Evolutionary conservation across 805 yeast genomes (phyloP).

Genomic region (Starmerella vaccinii): DNA sequence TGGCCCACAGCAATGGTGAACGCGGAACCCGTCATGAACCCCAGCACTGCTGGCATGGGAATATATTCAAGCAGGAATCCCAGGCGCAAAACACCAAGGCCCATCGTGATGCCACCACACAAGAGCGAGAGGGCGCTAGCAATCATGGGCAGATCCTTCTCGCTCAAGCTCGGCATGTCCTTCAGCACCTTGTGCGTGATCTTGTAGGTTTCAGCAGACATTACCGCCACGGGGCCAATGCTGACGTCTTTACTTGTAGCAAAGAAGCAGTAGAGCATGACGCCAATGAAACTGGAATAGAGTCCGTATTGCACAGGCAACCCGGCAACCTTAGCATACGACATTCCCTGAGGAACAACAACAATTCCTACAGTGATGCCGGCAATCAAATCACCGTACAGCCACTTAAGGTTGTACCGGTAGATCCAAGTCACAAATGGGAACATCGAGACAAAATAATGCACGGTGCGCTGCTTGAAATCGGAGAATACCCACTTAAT

Average conservation of each 20-base stretch:
- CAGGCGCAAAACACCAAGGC: slow-evolving; percentile 68
- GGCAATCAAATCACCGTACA: slow-evolving; percentile 72
- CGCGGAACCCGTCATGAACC: slow-evolving; percentile 93
- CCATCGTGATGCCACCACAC: slow-evolving; percentile 78
- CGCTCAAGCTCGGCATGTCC: slow-evolving; percentile 35
- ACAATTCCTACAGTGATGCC: slow-evolving; percentile 92
- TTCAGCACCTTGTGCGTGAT: slow-evolving; percentile 56
- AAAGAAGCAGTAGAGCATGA: slow-evolving; percentile 74
- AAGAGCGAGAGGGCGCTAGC: slow-evolving; percentile 71
- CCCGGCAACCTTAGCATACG: slow-evolving; percentile 80
- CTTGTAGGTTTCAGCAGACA: slow-evolving; percentile 77
- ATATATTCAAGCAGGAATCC: slow-evolving; percentile 85
- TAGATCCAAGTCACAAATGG: slow-evolving; percentile 79
- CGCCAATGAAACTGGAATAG: slow-evolving; percentile 87
- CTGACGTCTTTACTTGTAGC: slow-evolving; percentile 94
- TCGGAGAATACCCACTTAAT: slow-evolving; percentile 16
- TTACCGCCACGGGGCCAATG: slow-evolving; percentile 94
- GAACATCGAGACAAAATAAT: slow-evolving; percentile 55
- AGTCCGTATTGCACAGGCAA: slow-evolving; percentile 76
- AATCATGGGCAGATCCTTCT: slow-evolving; percentile 51
- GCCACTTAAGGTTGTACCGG: slow-evolving; percentile 73
- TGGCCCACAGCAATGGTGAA: slow-evolving; percentile 74
- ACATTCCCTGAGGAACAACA: slow-evolving; percentile 91
- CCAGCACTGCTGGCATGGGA: slow-evolving; percentile 84
- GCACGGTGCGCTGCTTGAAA: slow-evolving; percentile 22